Percentiles rank a stretch among this genome's conserved stretches.
These are phyloP conservation scores for Chlamydomonas reinhardtii DNA, from an alignment of 163 green algal species.

Conservation along the genomic window DNA sequence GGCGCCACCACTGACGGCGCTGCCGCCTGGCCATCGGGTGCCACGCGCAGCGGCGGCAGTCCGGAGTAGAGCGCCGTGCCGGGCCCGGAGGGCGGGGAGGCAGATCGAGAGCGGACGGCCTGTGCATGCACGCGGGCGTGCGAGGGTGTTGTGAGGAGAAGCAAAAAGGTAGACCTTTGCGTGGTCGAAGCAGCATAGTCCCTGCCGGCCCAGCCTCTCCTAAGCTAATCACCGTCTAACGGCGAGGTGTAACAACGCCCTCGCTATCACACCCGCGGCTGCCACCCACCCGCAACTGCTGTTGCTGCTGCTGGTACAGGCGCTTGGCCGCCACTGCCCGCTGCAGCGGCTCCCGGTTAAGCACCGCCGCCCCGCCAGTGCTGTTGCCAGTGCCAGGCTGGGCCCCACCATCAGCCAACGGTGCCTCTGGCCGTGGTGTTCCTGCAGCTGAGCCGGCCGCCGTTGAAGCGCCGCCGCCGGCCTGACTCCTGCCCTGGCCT, in stretches of 20 bases:
- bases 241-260: too few relatives aligned
- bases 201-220: too few relatives aligned
- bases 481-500: neutral
- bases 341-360: neutral
- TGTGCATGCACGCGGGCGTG: neutral
- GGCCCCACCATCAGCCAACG: neutral
- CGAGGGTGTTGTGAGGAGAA: neutral
- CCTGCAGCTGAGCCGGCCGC: neutral
- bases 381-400: neutral
- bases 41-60: too few relatives aligned
- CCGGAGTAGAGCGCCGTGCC: too few relatives aligned
- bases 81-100: neutral
- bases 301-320: conserved; percentile 11
- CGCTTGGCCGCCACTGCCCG: conserved; percentile 26
- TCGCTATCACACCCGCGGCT: too few relatives aligned
- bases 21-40: too few relatives aligned
- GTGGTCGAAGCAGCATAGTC: too few relatives aligned
- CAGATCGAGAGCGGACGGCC: neutral
- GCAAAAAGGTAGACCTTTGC: too few relatives aligned
- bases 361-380: neutral
- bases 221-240: too few relatives aligned
- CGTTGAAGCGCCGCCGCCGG: too few relatives aligned
- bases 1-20: too few relatives aligned
- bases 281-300: neutral
- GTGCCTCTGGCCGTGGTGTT: neutral